phyloP scores from a whole-genome alignment of 208 protist genomes.

The Acanthamoeba triangularis region DNA sequence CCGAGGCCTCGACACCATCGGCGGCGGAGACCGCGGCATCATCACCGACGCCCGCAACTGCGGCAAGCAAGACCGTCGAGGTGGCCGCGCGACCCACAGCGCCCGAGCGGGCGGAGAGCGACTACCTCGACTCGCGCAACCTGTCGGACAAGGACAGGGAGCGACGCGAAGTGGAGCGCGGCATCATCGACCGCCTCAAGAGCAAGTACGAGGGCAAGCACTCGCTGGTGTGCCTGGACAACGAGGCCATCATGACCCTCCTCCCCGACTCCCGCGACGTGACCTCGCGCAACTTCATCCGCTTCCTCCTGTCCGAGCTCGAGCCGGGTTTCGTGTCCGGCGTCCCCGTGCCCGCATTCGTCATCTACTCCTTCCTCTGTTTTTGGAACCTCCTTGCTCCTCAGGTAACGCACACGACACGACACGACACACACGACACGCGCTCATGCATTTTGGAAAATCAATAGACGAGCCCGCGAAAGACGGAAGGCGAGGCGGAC shows the following conservation, averaged over 20 bases:
- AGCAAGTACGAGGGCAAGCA: constrained; percentile 45
- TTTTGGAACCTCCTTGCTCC: not conserved
- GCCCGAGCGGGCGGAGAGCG: not conserved
- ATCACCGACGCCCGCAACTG: too few species aligned
- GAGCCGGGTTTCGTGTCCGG: constrained; percentile 65
- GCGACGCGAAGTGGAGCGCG: constrained; percentile 4
- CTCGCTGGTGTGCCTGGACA: constrained; percentile 21
- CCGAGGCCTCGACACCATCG: not conserved
- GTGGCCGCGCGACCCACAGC: not conserved
- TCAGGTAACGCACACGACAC: not conserved
- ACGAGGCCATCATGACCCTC: constrained; percentile 73
- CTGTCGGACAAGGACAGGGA: constrained; percentile 12
- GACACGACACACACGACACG: not conserved
- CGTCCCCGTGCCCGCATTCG: constrained; percentile 45
- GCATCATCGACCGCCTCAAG: constrained; percentile 1
- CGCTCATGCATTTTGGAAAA: too few species aligned
- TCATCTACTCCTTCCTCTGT: constrained; percentile 30
- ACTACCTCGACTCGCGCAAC: not conserved
- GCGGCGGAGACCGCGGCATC: not conserved
- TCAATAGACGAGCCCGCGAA: not conserved
- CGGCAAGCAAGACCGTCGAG: not conserved
- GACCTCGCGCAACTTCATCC: constrained; percentile 21
- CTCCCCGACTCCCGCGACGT: constrained; percentile 35
- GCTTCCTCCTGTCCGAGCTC: constrained; percentile 52
- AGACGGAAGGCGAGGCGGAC: not conserved